Percentiles rank a stretch among this genome's conserved stretches.
phyloP scores from a whole-genome alignment of 2,329 filamentous ascomycete species.

The Botrytis squamosa region DNA sequence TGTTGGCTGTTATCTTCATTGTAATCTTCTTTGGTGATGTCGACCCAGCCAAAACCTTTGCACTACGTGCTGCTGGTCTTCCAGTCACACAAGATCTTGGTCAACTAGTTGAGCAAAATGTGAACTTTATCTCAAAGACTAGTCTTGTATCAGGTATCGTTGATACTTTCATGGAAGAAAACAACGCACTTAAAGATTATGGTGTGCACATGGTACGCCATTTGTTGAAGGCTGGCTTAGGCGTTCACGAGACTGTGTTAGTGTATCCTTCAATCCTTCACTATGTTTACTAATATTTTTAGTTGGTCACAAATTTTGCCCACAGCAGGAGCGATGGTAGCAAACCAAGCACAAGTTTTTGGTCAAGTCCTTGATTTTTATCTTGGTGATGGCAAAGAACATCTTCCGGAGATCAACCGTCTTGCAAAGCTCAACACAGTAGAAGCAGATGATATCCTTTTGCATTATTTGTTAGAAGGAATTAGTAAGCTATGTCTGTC shows the following conservation, averaged over 20 bases:
- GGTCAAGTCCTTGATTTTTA: constrained; percentile 72
- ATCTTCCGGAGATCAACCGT: constrained; percentile 59
- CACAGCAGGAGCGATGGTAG: constrained; percentile 62
- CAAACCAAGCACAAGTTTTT: constrained; percentile 69
- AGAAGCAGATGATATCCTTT: constrained; percentile 59
- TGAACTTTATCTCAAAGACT: constrained; percentile 48
- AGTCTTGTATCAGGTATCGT: constrained; percentile 20
- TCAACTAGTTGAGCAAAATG: constrained; percentile 59
- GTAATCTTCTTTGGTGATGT: constrained; percentile 63
- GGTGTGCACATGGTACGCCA: constrained; percentile 63
- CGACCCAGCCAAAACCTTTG: constrained; percentile 62
- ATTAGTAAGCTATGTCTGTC: constrained; percentile 14
- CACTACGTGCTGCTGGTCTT: constrained; percentile 59
- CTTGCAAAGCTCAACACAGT: constrained; percentile 54
- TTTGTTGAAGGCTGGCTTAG: constrained; percentile 61
- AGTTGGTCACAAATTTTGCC: constrained; percentile 62
- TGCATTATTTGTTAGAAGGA: constrained; percentile 67
- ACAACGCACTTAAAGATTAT: constrained; percentile 45
- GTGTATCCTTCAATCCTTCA: constrained; percentile 54
- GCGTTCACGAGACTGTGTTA: constrained; percentile 49
- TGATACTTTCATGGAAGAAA: constrained; percentile 47
- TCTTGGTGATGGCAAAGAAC: constrained; percentile 54
- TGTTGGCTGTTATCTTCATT: constrained; percentile 53
- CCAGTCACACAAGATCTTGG: constrained; percentile 61
- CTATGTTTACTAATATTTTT: not conserved